Evolutionary conservation across 257 asterid species (phyloP), one percentile per base, ranked within the genome.

Genomic region (Orobanche coerulescens): DNA sequence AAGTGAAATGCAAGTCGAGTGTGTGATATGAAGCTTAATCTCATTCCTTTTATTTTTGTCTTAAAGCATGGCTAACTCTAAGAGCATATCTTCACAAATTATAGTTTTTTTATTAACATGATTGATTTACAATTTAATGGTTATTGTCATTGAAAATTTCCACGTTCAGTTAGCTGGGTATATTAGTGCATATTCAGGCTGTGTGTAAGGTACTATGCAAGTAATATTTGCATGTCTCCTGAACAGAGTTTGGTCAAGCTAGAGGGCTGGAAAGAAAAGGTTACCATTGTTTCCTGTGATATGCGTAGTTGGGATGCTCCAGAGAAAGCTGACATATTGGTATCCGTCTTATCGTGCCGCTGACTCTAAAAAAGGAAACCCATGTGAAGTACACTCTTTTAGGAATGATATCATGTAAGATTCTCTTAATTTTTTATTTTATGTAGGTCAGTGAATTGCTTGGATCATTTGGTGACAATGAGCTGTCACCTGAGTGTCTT

Each of bases 391-490:
- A 39, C 24, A n/a, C 53, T 23, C 8, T 57, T 44, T 52, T 53
- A 20, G 43, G 42, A 42, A 61, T 37, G 16, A 12, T 62, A 43
- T 30, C 57, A 50, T 11, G 18, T 34, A 4, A 46, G 31, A 46
- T 62, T 62, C 1, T 64, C 54, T 30, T 30, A 24, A 59, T 67
- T 3, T 61, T 53, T 37, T 37, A 67, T 36, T 68, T 68, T 54
- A 63, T 69, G 67, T 73, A 89, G 99, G 99, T 89, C 57, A 89
- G 99, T 68, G 97, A 89, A 74, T 78, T 93, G 79, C 92, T 93
- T 70, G 99, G 99, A 50, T 93, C 99, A 9, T 93, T 93, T 67
- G 99, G 96, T 49, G 99, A 93, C 77, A 93, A 93, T 76, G 99
- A 93, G 84, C 92, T 93, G 65, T 93, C 99, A 26, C 99, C 99